Base-by-base conservation (phyloP, 2,329 filamentous ascomycete species). In the Colletotrichum nymphaeae region DNA sequence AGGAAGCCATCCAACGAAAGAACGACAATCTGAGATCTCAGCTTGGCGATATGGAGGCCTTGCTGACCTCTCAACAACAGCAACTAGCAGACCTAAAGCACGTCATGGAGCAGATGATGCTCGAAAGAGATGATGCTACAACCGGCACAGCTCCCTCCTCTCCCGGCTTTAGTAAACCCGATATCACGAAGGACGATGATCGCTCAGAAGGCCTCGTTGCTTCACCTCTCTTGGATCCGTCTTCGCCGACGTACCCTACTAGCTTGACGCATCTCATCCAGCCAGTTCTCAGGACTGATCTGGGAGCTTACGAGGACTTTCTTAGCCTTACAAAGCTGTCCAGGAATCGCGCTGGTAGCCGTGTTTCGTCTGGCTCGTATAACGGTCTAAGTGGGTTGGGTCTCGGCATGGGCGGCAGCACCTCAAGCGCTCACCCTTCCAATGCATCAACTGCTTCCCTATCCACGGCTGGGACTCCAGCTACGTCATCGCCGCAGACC, bases 51-150 rank as follows among this genome's bases (percentile, higher is more conserved):
- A 96, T 94, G 0, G 95, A 98, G 82, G 88, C 90, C 28, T 88
- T 99, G 22, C 89, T 99, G 74, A 92, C 91, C 71, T 98, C 94
- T 1, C 95, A 98, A 78, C 95, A 98, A 80, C 95, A 98, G 81
- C 97, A 99, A 81, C 87, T 99, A 3, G 89, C 93, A 2, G 94
- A 98, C 82, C 90, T 99, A 75, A 99, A 99, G 83, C 88, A 90
- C 24, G 95, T 98, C 75, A 94, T 99, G 91, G 95, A 98, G 83
- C 92, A 93, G 78, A 94, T 98, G 91, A 90, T 88, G 28, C 87
- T 90, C 14, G 91, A 94, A 76, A 89, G 88, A 73, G 94, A 97
- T 76, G 93, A 97, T 76, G 89, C 92, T 63, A 91, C 88, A 57
- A 90, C 90, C 69, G 88, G 91, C n/a, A 93, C 94, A 11, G 90